Base-by-base conservation (phyloP, 2,329 filamentous ascomycete species). In the Rutstroemia sp. region DNA sequence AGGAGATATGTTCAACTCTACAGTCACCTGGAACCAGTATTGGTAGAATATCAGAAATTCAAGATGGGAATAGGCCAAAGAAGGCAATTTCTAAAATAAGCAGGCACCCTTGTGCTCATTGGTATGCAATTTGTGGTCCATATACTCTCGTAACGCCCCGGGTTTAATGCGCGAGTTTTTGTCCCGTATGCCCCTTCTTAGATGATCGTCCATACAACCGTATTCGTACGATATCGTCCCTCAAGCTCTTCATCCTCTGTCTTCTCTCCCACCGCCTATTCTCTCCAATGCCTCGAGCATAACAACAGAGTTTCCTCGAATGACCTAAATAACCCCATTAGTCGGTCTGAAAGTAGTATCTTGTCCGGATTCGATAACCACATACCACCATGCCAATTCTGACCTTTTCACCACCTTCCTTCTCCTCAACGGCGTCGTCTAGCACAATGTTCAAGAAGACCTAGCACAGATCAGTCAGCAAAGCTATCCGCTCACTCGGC, bases 361-460 rank as follows among this genome's bases (percentile, higher is more conserved):
- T 44, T 9, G 27, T 5, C n/a, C 4, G 2, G 0, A 14, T 25
- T 25, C 17, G 10, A 39, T 23, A 19, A 47, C 6, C 60, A 80
- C 87, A 63, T 82, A 91, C 92, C 60, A 95, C 89, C 87, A 95
- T 96, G 70, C 94, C 94, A 58, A 97, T 80, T 67, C 85, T 82
- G 63, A 88, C 84, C 75, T 96, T 96, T 76, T 95, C 91, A 58
- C 91, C 91, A 60, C 89, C 89, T 19, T 87, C 80, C 73, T 95
- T 96, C 78, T 96, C 92, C 73, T 99, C 94, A 48, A 96, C 84
- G 19, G 94, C 92, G 67, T 99, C 94, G 72, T 99, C 95, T 23
- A 99, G 82, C 45, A 99, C 94, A 70, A 99, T 91, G 76, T 99
- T 99, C 69, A 99, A 78, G 76, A 97, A 99, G 61, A 97, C 92